Evolutionary conservation across 768 basidiomycete species (phyloP).

Genomic region (Postia placenta): DNA sequence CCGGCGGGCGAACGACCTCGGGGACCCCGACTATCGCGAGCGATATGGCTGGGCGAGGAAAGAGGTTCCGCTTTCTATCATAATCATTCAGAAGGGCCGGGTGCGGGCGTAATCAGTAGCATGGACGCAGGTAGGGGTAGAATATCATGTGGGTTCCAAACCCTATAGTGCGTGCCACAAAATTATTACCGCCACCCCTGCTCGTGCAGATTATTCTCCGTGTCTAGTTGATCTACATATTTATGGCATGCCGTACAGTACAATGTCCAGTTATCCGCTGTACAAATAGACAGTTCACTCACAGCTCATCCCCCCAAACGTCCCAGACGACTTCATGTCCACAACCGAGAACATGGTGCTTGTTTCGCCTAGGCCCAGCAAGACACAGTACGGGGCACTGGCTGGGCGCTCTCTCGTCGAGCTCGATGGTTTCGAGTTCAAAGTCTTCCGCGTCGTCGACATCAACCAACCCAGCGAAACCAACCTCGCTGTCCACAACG

Average conservation of each 20-base stretch:
- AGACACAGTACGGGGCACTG: conserved; percentile 33
- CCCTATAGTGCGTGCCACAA: too few species aligned
- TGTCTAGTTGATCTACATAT: too few species aligned
- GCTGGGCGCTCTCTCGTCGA: conserved; percentile 1
- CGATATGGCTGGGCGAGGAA: neutral
- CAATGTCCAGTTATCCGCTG: too few species aligned
- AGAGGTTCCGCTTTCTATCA: neutral
- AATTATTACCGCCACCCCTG: too few species aligned
- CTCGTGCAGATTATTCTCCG: too few species aligned
- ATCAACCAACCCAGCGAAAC: conserved; percentile 28
- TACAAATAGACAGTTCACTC: neutral
- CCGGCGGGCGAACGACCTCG: conserved; percentile 9
- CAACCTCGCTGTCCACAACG: conserved; percentile 25
- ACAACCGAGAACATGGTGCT: conserved; percentile 30
- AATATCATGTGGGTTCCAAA: too few species aligned
- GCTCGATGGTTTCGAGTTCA: conserved; percentile 2
- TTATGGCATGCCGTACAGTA: too few species aligned
- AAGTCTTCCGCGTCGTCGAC: conserved; percentile 26
- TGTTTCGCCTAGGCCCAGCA: conserved; percentile 25
- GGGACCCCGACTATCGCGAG: neutral
- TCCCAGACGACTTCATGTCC: conserved; percentile 29
- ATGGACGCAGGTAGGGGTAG: too few species aligned
- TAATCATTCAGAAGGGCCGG: too few species aligned
- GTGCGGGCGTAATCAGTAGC: too few species aligned
- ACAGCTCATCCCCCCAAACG: conserved; percentile 29